Evolutionary conservation across 1,284 basidiomycete genomes (phyloP).

Genomic region (Ustilago xerochloae): DNA sequence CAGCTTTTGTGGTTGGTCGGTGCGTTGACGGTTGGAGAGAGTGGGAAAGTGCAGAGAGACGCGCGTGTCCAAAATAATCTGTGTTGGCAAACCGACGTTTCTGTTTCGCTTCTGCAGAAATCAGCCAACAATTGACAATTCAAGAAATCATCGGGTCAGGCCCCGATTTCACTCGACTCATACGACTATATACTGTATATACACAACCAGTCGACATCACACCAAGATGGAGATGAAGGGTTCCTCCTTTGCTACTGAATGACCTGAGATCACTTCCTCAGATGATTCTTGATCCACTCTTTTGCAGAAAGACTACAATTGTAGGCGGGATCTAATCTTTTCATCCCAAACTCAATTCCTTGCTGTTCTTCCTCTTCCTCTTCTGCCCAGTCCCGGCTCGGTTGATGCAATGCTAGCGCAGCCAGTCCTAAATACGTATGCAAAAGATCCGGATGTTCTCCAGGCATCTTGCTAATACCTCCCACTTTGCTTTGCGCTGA

Average conservation of each 20-base stretch:
- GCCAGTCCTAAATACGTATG: conserved; percentile 64
- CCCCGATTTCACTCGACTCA: too few relatives aligned
- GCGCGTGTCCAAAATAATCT: too few relatives aligned
- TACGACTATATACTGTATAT: too few relatives aligned
- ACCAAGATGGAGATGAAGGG: too few relatives aligned
- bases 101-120: background rate
- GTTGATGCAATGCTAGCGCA: conserved; percentile 54
- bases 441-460: conserved; percentile 59
- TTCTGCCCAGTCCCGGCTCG: background rate
- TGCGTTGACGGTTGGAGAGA: background rate
- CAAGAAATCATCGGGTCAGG: background rate
- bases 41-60: too few relatives aligned
- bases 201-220: too few relatives aligned
- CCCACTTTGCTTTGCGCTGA: conserved; percentile 57
- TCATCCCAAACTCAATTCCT: conserved; percentile 18
- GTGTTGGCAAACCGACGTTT: too few relatives aligned
- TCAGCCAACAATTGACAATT: background rate
- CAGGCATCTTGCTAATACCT: conserved; percentile 60
- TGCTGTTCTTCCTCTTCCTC: background rate
- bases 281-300: conserved; percentile 15
- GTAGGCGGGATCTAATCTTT: conserved; percentile 22
- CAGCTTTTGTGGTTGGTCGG: background rate
- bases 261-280: conserved; percentile 4
- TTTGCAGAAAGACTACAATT: conserved; percentile 20
- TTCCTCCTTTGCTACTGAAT: background rate